Conservation (phyloP, 2,329 filamentous ascomycete genomes). For the Curvularia sp. region DNA sequence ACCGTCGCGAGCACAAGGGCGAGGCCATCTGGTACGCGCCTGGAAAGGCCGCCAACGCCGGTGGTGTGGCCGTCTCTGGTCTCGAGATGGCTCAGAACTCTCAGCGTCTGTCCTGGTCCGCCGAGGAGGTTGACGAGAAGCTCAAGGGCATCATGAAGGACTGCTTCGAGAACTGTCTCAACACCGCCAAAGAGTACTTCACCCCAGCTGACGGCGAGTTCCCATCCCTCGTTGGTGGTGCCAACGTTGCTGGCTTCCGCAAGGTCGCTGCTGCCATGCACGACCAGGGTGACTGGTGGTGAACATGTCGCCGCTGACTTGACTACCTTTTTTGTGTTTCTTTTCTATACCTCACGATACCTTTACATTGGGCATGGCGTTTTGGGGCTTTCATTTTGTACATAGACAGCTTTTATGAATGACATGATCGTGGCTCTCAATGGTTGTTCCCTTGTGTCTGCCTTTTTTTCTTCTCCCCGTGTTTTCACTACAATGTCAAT, state of each 20-base stretch:
- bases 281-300: slow-evolving; percentile 95
- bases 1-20: slow-evolving; percentile 72
- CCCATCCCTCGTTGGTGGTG: slow-evolving; percentile 88
- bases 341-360: slow-evolving; percentile 41
- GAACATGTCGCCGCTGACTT: slow-evolving; percentile 24
- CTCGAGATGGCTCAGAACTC: slow-evolving; percentile 99
- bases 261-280: slow-evolving; percentile 96
- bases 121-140: slow-evolving; percentile 88
- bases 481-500: background rate
- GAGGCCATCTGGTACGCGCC: slow-evolving; percentile 92
- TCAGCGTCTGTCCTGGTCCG: slow-evolving; percentile 81
- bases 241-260: slow-evolving; percentile 96
- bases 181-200: slow-evolving; percentile 90
- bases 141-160: slow-evolving; percentile 95
- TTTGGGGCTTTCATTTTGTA: slow-evolving; percentile 22
- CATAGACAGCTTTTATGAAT: slow-evolving; percentile 34
- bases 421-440: slow-evolving; percentile 15
- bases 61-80: slow-evolving; percentile 95
- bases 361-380: slow-evolving; percentile 29
- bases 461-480: background rate
- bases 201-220: slow-evolving; percentile 79
- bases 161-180: slow-evolving; percentile 87
- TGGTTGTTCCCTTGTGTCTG: background rate
- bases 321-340: slow-evolving; percentile 30
- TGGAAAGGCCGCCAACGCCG: slow-evolving; percentile 94